Evolutionary conservation across 495 filamentous ascomycete species (phyloP), one percentile per base, ranked within the genome.

Genomic region (Tuber umbilicatum): DNA sequence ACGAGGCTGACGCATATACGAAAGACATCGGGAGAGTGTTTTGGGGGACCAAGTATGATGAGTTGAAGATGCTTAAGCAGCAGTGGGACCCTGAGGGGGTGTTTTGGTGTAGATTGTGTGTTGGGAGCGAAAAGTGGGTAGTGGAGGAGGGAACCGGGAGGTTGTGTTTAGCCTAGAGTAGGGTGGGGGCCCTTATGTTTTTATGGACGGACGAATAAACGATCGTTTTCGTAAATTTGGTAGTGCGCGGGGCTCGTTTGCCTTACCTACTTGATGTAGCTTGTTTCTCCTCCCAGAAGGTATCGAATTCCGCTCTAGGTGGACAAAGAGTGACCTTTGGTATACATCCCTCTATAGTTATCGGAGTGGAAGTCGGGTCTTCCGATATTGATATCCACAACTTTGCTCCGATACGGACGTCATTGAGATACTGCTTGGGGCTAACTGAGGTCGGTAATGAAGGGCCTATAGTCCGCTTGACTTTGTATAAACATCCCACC

Each of bases 51-150:
- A 86, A 88, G 45, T 89, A 89, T 77, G 75, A 77, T 4, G 80
- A 83, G 19, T 79, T 89, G 73, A 69, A 81, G 10, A 43, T 55
- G 31, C 87, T 89, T 73, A 89, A 89, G 79, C 80, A 84, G 68
- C 83, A 83, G 69, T 85, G 88, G 23, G 89, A 92, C 82, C 89
- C 90, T 0, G 72, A 84, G 14, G 85, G 86, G 68, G 81, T 90
- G 4, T 86, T 91, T 60, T 91, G 89, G 84, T 90, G 86, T 60
- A 80, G 78, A 21, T 87, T 86, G 2, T 89, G 87, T 35, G 89
- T 91, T 3, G 89, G 89, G 4, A 89, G 87, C 74, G 89, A 91
- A 68, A 83, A 84, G 27, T 91, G 89, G 89, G 50, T 60, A n/a
- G 74, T 83, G 43, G 78, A 84, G 45, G 81, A 84, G 41, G 78